Evolutionary conservation across 331 rosid genomes (phyloP).

Genomic region (Saraca asoca): DNA sequence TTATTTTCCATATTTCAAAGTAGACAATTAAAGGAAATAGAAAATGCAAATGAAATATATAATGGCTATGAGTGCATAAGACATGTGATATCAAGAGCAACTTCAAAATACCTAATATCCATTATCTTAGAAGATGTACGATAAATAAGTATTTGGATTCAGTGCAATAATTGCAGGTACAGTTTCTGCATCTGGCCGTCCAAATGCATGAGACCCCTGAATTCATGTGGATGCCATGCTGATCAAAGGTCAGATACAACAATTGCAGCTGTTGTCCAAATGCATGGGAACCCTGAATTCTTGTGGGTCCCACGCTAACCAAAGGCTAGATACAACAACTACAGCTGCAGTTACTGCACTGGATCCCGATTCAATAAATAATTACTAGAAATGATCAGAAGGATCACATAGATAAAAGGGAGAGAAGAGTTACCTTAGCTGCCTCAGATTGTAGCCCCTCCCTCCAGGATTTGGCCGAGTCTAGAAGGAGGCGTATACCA

Average conservation of each 20-base stretch:
- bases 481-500: slow-evolving; percentile 90
- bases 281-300: too few relatives aligned
- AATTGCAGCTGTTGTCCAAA: too few relatives aligned
- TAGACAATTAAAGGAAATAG: slow-evolving; percentile 26
- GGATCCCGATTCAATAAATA: too few relatives aligned
- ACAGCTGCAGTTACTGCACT: too few relatives aligned
- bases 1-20: slow-evolving; percentile 20
- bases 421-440: slow-evolving; percentile 67
- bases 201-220: too few relatives aligned
- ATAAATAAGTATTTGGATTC: too few relatives aligned
- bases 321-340: slow-evolving; percentile 30
- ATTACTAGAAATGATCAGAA: slow-evolving; percentile 14
- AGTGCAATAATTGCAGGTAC: too few relatives aligned
- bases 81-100: slow-evolving; percentile 14
- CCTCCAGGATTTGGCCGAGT: slow-evolving; percentile 90
- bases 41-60: slow-evolving; percentile 16
- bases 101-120: neutral
- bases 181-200: too few relatives aligned
- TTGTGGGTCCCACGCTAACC: too few relatives aligned
- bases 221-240: too few relatives aligned
- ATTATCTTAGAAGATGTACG: too few relatives aligned
- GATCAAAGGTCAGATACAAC: too few relatives aligned
- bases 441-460: slow-evolving; percentile 99
- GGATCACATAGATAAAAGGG: slow-evolving; percentile 12
- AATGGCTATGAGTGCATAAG: slow-evolving; percentile 17